phyloP scores from a whole-genome alignment of 2,329 filamentous ascomycete species.

The Pyrenophora seminiperda region DNA sequence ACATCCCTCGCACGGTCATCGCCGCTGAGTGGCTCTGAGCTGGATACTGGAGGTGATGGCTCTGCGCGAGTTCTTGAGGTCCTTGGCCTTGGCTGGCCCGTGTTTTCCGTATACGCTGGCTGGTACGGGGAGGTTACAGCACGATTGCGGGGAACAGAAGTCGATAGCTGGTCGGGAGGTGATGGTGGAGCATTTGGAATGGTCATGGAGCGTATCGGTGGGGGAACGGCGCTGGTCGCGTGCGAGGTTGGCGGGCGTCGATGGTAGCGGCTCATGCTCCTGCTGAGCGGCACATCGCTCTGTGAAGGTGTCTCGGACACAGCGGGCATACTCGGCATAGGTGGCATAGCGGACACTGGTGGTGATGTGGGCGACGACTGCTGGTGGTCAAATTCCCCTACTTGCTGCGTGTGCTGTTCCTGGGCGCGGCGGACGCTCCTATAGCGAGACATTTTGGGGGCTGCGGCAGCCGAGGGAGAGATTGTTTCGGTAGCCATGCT shows the following conservation, averaged over 20 bases:
- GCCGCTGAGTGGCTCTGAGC: conserved; percentile 26
- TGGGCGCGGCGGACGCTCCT: conserved; percentile 59
- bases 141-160: conserved; percentile 31
- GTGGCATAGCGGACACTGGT: conserved; percentile 12
- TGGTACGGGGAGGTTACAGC: conserved; percentile 38
- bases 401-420: conserved; percentile 34
- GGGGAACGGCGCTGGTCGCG: conserved; percentile 29
- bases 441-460: conserved; percentile 62
- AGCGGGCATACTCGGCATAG: conserved; percentile 34
- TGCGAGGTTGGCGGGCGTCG: conserved; percentile 40
- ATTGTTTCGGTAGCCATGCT: conserved; percentile 44
- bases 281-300: conserved; percentile 34
- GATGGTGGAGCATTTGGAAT: conserved; percentile 20
- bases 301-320: conserved; percentile 29
- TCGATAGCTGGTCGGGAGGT: conserved; percentile 13
- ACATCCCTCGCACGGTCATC: conserved; percentile 42
- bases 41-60: conserved; percentile 23
- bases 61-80: conserved; percentile 31
- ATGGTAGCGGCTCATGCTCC: conserved; percentile 51
- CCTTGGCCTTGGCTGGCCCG: conserved; percentile 34
- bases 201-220: conserved; percentile 33
- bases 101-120: conserved; percentile 23
- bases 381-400: conserved; percentile 17
- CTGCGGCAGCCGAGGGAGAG: conserved; percentile 26
- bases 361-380: conserved; percentile 15